Evolutionary conservation across 768 basidiomycete genomes (phyloP).

Genomic region (Clathrus columnatus): DNA sequence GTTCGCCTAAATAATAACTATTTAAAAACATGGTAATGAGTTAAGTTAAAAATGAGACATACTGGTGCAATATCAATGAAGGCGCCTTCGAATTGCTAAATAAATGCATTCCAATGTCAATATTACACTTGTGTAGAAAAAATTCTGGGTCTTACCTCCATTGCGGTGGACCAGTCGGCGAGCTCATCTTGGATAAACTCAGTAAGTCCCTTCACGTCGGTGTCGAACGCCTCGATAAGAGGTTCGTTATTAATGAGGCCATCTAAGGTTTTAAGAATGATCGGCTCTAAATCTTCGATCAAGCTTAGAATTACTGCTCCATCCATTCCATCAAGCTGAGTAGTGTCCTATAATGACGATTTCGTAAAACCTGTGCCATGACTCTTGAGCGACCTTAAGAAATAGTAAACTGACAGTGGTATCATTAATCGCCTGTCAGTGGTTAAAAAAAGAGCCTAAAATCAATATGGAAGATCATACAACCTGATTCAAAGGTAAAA

Average conservation of each 20-base stretch:
- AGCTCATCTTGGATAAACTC: not conserved
- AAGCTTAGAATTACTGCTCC: not conserved
- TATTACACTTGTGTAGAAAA: too few relatives aligned
- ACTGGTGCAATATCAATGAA: not conserved
- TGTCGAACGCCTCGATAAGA: not conserved
- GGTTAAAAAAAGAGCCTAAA: too few relatives aligned
- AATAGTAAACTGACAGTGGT: not conserved
- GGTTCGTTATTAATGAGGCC: not conserved
- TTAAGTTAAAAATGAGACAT: too few relatives aligned
- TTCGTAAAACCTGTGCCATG: not conserved
- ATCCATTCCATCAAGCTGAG: not conserved
- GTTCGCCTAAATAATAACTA: slow-evolving; percentile 1
- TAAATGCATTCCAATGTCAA: too few relatives aligned
- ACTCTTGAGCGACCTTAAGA: too few relatives aligned
- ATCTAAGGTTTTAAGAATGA: not conserved
- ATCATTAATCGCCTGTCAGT: slow-evolving; percentile 4
- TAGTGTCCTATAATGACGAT: not conserved
- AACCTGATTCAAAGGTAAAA: not conserved
- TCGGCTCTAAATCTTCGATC: not conserved
- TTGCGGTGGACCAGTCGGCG: not conserved
- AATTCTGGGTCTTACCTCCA: not conserved
- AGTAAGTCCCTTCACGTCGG: not conserved
- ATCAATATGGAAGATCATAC: not conserved
- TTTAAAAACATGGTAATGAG: too few relatives aligned
- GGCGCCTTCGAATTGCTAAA: not conserved